These are phyloP conservation scores for Pyrenophora teres DNA, from an alignment of 2,329 filamentous ascomycete genomes.

Conservation along the genomic window DNA sequence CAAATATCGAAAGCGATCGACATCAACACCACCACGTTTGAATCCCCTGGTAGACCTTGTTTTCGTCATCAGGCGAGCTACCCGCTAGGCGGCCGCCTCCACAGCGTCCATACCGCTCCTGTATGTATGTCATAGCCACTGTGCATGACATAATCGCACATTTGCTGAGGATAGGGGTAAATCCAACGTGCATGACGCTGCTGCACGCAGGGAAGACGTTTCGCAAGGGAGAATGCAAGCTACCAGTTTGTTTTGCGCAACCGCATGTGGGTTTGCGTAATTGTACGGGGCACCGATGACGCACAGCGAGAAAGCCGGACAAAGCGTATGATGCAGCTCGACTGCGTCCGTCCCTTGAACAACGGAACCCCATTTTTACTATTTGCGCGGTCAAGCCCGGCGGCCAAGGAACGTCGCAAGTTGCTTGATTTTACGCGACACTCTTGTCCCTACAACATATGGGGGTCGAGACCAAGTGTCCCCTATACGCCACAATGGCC, in stretches of 20 bases:
- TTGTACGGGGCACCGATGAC: constrained; percentile 3
- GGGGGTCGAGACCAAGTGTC: too few species aligned
- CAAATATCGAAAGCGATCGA: constrained; percentile 9
- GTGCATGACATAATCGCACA: constrained; percentile 10
- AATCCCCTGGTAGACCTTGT: not conserved
- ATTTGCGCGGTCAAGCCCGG: too few species aligned
- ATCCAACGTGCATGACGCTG: constrained; percentile 5
- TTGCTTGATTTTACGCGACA: too few species aligned
- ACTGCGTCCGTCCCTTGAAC: too few species aligned
- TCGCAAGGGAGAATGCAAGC: constrained; percentile 3
- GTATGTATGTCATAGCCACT: constrained; percentile 13
- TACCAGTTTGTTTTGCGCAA: constrained; percentile 3
- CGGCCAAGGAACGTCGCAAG: too few species aligned
- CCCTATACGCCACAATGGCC: too few species aligned
- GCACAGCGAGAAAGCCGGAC: not conserved
- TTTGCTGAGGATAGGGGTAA: not conserved
- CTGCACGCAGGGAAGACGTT: constrained; percentile 1
- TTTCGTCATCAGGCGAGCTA: constrained; percentile 12
- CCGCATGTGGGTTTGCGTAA: constrained; percentile 2
- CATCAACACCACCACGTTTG: constrained; percentile 4
- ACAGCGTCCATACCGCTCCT: not conserved
- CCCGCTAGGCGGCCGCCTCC: constrained; percentile 7
- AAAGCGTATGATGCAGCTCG: not conserved
- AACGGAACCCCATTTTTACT: too few species aligned
- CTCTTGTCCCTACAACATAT: too few species aligned